Conservation (phyloP, 768 basidiomycete species). For the Amanita pallidorosea region DNA sequence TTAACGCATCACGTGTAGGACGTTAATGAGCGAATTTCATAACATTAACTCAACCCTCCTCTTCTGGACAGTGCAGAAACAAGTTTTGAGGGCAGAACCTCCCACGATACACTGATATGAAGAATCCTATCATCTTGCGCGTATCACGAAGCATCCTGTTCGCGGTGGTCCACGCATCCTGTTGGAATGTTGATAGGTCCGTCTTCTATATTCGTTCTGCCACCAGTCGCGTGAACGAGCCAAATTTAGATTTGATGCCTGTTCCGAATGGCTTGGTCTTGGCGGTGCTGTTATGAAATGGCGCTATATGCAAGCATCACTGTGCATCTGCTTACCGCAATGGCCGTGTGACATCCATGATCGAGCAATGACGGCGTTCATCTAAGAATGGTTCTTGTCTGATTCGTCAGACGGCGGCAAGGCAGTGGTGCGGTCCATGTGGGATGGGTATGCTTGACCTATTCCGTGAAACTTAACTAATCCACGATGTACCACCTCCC, state of each 20-base stretch:
- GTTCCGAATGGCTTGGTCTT: neutral
- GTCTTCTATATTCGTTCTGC: no score
- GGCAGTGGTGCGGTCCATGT: neutral
- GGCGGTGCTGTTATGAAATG: neutral
- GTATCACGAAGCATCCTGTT: no score
- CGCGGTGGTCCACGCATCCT: no score
- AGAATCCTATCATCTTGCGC: neutral
- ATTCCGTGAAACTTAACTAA: neutral
- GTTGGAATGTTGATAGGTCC: no score
- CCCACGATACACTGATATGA: neutral
- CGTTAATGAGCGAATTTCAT: no score
- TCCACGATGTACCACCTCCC: neutral
- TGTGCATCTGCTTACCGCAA: neutral
- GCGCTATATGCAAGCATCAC: neutral
- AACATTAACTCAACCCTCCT: neutral
- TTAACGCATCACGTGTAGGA: no score
- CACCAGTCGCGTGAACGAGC: neutral
- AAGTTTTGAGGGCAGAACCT: no score
- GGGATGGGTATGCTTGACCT: neutral
- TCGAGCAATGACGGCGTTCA: neutral
- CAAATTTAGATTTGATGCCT: neutral
- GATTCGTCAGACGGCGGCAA: neutral
- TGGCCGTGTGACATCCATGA: neutral
- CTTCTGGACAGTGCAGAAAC: no score
- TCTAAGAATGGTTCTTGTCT: neutral